phyloP scores from a whole-genome alignment of 257 asterid species.

The Marsdenia floribunda region DNA sequence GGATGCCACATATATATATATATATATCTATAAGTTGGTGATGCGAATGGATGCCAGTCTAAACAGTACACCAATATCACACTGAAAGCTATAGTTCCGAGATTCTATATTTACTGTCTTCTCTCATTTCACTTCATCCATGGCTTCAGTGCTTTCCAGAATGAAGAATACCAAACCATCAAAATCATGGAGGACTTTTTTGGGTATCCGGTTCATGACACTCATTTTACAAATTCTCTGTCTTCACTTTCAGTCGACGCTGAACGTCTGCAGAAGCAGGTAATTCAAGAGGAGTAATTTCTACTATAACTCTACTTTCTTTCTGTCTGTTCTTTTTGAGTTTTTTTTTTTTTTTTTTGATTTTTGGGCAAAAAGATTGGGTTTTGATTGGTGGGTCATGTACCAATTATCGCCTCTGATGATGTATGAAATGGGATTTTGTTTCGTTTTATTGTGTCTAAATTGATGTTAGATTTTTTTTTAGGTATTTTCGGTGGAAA shows the following conservation, averaged over 20 bases:
- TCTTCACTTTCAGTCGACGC: constrained; percentile 59
- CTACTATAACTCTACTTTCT: background rate
- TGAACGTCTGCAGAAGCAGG: background rate
- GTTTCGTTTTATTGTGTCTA: background rate
- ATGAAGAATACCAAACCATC: constrained; percentile 37
- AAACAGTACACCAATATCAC: background rate
- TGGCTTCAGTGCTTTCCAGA: constrained; percentile 23
- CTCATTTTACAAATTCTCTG: constrained; percentile 29
- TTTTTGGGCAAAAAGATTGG: constrained; percentile 18
- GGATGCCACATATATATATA: background rate
- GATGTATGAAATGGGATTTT: background rate
- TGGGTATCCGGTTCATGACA: constrained; percentile 70
- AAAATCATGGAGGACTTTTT: constrained; percentile 87
- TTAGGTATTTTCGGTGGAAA: background rate
- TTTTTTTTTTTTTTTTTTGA: background rate
- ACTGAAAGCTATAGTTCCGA: constrained; percentile 29
- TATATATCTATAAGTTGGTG: background rate
- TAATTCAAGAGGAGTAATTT: background rate
- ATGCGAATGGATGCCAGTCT: background rate
- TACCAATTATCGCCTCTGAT: background rate
- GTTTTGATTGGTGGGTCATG: constrained; percentile 16
- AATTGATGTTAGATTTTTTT: background rate
- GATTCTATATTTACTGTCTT: constrained; percentile 18
- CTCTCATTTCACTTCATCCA: constrained; percentile 26
- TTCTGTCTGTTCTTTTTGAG: background rate